Base-by-base conservation (phyloP, 495 filamentous ascomycete species). In the Penicillium herquei region DNA sequence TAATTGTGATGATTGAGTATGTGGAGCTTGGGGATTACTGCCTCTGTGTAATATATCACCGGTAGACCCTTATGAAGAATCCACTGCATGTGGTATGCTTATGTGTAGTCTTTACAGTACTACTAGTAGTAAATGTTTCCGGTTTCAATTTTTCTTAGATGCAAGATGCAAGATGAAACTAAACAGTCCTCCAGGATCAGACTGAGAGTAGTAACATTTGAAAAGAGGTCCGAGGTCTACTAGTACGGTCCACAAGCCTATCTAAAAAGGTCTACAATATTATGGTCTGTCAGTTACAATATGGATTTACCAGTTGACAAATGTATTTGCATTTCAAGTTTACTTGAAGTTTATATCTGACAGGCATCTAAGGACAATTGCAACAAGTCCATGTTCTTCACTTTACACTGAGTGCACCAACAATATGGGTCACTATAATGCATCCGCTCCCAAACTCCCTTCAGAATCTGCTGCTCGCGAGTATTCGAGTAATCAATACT, bases 41-140 rank as follows among this genome's bases (percentile, higher is more conserved):
- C 58, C 49, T 59, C 42, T 53, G 67, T 58, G 70, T 72, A 73
- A 64, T 66, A 63, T 66, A 62, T 67, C 64, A 62, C 60, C 61
- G 59, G 58, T 71, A 70, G 67, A 70, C 57, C 57, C 34, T 53
- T 63, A 60, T 64, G 44, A 57, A 59, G 47, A 59, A 51, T 32
- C 35, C 35, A 51, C 32, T 35, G 16, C 49, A 7, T 43, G 14
- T n/a, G 17, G 30, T 17, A 49, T 46, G 43, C 31, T 26, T 46
- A 46, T 46, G 26, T 45, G 12, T 13, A 46, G 12, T 46, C 3
- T 33, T 46, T 21, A 21, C 39, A n/a, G 3, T 41, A 32, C 16
- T 26, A 49, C 14, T 35, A 37, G 0, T 34, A 18, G 13, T 26
- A 46, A 26, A 26, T 26, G 21, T 26, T 14, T 46, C 16, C 6